phyloP scores from a whole-genome alignment of 192 early-diverging fungal species.

The Coemansia sp. region DNA sequence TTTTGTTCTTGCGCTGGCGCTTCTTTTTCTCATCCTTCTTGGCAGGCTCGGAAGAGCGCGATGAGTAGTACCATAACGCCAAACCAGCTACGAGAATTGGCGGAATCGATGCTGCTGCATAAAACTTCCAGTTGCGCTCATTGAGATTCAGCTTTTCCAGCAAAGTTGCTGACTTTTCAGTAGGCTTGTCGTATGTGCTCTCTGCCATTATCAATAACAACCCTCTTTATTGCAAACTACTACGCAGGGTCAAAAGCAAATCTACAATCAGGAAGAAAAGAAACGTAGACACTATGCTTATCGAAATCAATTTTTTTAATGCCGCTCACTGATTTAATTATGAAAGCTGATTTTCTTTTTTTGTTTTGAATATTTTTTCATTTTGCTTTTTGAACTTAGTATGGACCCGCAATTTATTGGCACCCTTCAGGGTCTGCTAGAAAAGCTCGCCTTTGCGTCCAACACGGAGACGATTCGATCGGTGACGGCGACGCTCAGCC shows the following conservation, averaged over 20 bases:
- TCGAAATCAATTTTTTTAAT: slow-evolving; percentile 1
- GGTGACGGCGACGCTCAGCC: slow-evolving; percentile 67
- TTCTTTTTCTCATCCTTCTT: slow-evolving; percentile 14
- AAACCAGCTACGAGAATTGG: slow-evolving; percentile 60
- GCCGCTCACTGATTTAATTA: slow-evolving; percentile 5
- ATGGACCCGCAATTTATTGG: slow-evolving; percentile 55
- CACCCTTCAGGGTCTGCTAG: slow-evolving; percentile 57
- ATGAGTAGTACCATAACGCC: slow-evolving; percentile 65
- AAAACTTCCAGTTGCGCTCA: slow-evolving; percentile 66
- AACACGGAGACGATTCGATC: slow-evolving; percentile 59
- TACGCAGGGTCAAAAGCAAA: not conserved
- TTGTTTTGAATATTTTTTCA: not conserved
- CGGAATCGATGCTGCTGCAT: slow-evolving; percentile 60
- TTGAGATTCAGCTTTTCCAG: slow-evolving; percentile 47
- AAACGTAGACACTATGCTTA: not conserved
- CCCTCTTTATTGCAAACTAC: not conserved
- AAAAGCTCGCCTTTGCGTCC: slow-evolving; percentile 55
- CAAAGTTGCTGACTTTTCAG: slow-evolving; percentile 34
- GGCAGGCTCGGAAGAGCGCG: slow-evolving; percentile 16
- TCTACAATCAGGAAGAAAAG: not conserved
- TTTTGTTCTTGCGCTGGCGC: slow-evolving; percentile 37
- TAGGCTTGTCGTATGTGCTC: slow-evolving; percentile 23
- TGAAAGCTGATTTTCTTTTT: no score
- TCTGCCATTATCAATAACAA: slow-evolving; percentile 17
- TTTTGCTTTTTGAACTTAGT: not conserved